Evolutionary conservation across 2,329 filamentous ascomycete species (phyloP).

Genomic region (Pestalotiopsis fici): DNA sequence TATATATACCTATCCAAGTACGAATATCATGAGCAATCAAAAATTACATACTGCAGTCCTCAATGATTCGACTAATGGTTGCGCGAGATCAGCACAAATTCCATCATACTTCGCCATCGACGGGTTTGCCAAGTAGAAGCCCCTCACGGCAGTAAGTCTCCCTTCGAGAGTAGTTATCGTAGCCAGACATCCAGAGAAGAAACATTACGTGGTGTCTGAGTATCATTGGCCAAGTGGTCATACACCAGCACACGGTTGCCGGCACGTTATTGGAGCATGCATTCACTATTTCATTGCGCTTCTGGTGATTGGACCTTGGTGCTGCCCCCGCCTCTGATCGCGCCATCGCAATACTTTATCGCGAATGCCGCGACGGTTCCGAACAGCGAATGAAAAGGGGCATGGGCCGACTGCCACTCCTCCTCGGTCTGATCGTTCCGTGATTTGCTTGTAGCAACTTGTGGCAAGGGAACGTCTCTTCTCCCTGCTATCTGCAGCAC

Average conservation of each 20-base stretch:
- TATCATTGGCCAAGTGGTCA: background rate
- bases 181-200: background rate
- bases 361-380: background rate
- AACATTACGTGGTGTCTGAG: background rate
- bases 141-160: background rate
- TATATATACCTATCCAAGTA: no score
- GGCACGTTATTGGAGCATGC: background rate
- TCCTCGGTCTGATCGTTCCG: background rate
- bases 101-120: slow-evolving; percentile 1
- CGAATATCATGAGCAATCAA: no score
- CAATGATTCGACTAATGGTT: background rate
- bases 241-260: background rate
- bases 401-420: background rate
- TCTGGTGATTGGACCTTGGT: background rate
- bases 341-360: background rate
- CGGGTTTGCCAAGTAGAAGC: background rate
- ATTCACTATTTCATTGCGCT: background rate
- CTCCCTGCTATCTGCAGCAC: background rate
- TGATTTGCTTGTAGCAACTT: background rate
- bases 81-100: slow-evolving; percentile 1
- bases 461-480: background rate
- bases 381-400: background rate
- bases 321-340: background rate
- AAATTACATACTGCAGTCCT: background rate
- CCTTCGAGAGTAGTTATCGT: background rate